These are phyloP conservation scores for Sarocladium kiliense DNA, from an alignment of 2,329 filamentous ascomycete genomes.

Conservation along the genomic window DNA sequence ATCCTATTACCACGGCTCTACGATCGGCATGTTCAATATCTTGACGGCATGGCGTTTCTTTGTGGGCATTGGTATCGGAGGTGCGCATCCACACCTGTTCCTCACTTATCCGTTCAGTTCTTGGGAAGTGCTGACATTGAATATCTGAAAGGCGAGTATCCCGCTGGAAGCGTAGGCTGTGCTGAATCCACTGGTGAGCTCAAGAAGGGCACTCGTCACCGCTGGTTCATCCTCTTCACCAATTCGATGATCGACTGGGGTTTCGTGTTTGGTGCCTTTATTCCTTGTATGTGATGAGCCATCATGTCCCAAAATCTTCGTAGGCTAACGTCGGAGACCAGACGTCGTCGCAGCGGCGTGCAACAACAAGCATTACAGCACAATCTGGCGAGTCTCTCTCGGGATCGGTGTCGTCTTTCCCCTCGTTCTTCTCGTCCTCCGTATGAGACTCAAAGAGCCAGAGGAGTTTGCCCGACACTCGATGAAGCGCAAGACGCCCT, in stretches of 20 bases:
- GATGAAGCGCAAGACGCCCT: constrained; percentile 58
- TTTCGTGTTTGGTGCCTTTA: constrained; percentile 75
- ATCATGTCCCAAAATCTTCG: constrained; percentile 1
- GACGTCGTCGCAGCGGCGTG: constrained; percentile 52
- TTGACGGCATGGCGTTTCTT: constrained; percentile 80
- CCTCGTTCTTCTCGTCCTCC: constrained; percentile 63
- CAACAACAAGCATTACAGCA: constrained; percentile 57
- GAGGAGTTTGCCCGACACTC: constrained; percentile 69
- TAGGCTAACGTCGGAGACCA: constrained; percentile 12
- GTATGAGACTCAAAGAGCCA: constrained; percentile 69
- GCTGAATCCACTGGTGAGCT: constrained; percentile 82
- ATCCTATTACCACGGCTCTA: constrained; percentile 67
- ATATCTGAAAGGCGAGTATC: constrained; percentile 58
- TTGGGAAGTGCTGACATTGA: background rate
- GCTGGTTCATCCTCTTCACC: constrained; percentile 88
- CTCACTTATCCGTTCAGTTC: background rate
- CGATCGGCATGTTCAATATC: constrained; percentile 66
- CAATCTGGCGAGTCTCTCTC: constrained; percentile 77
- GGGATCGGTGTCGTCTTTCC: constrained; percentile 78
- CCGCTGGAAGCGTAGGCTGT: constrained; percentile 75
- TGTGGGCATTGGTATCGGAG: constrained; percentile 72
- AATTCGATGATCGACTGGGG: constrained; percentile 82
- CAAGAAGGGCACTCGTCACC: constrained; percentile 73
- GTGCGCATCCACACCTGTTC: constrained; percentile 18
- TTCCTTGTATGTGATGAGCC: constrained; percentile 47